These are phyloP conservation scores for Hymenochaete sp. DNA, from an alignment of 1,284 basidiomycete genomes.

Conservation along the genomic window DNA sequence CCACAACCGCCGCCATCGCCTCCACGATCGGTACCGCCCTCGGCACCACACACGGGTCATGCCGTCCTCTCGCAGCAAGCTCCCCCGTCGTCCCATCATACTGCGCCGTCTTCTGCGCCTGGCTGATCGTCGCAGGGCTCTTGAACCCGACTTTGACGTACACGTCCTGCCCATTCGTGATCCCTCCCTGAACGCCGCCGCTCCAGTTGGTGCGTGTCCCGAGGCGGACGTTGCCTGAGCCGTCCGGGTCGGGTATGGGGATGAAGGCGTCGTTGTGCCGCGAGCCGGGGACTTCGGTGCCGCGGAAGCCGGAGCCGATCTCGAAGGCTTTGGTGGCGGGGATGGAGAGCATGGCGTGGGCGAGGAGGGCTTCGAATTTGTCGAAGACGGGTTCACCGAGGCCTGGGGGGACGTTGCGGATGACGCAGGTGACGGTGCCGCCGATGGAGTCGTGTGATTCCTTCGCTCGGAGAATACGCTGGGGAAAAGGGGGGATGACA, in stretches of 20 bases:
- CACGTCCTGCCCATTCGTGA: slow-evolving; percentile 95
- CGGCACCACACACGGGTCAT: slow-evolving; percentile 97
- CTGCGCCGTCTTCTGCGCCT: slow-evolving; percentile 82
- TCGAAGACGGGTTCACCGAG: slow-evolving; percentile 98
- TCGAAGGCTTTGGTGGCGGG: slow-evolving; percentile 99
- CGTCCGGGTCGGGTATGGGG: slow-evolving; percentile 55
- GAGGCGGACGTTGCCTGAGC: no score
- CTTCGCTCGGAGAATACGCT: slow-evolving; percentile 94
- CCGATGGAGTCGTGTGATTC: slow-evolving; percentile 90
- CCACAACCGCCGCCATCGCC: slow-evolving; percentile 91
- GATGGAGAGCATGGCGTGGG: slow-evolving; percentile 97
- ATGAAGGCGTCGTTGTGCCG: slow-evolving; percentile 92
- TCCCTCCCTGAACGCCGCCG: slow-evolving; percentile 96
- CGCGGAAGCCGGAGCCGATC: slow-evolving; percentile 94
- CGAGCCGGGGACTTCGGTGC: slow-evolving; percentile 90
- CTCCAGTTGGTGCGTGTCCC: slow-evolving; percentile 93
- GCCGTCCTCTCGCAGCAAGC: slow-evolving; percentile 86
- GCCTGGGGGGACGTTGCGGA: slow-evolving; percentile 83
- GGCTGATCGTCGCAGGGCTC: slow-evolving; percentile 95
- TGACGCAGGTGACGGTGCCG: slow-evolving; percentile 94
- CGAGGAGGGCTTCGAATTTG: slow-evolving; percentile 95
- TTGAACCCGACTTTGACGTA: slow-evolving; percentile 99
- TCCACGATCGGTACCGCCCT: slow-evolving; percentile 98
- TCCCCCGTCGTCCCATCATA: slow-evolving; percentile 88
- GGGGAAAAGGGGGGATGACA: slow-evolving; percentile 12